Base-by-base conservation (phyloP, 1,284 basidiomycete genomes). In the Fomitopsis schrenkii region DNA sequence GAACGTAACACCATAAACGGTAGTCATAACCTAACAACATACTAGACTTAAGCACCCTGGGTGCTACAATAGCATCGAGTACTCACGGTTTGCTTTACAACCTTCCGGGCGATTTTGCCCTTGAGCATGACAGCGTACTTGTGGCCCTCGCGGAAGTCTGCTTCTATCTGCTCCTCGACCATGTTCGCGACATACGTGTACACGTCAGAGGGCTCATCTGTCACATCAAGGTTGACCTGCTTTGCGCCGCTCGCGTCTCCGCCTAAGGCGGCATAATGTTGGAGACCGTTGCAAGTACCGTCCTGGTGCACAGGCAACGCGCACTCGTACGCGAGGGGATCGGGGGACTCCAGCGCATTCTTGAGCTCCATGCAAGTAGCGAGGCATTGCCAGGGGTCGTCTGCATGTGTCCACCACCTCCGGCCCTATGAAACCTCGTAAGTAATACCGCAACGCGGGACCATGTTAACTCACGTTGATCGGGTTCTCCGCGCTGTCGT, bases 371-470 rank as follows among this genome's bases (percentile, higher is more conserved):
- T 88, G 77, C 95, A 98, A 0, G 93, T 86, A 2, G 96, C 92
- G 28, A 99, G 88, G 73, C 93, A 97, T 76, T 99, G 97, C 95
- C 96, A 99, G 9, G 95, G 95, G 71, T 99, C 96, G 70, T 97
- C 96, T 1, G 95, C 95, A 63, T 87, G 78, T 64, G 85, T 80
- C 97, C 97, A 99, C 95, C 96, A 98, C 55, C 82, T 76, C 1
- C 77, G 74, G 36, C 93, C 94, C 79, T 88, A 60, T 44, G 53
- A 58, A 41, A 55, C 56, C 22, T 14, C 17, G 15, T 36, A 30
- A 55, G 19, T n/a, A 42, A 26, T 9, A 52, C 40, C 44, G 1
- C 30, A 30, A 5, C 30, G 44, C 28, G 15, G 42, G 14, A 42
- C 26, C 22, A 59, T 58, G 2, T 52, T 42, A 12, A 74, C 81